A percentile compares a stretch with the other conserved stretches of the same genome.
phyloP scores from a whole-genome alignment of 352 stramenopile genomes.

The Phytopythium kandeliae region DNA sequence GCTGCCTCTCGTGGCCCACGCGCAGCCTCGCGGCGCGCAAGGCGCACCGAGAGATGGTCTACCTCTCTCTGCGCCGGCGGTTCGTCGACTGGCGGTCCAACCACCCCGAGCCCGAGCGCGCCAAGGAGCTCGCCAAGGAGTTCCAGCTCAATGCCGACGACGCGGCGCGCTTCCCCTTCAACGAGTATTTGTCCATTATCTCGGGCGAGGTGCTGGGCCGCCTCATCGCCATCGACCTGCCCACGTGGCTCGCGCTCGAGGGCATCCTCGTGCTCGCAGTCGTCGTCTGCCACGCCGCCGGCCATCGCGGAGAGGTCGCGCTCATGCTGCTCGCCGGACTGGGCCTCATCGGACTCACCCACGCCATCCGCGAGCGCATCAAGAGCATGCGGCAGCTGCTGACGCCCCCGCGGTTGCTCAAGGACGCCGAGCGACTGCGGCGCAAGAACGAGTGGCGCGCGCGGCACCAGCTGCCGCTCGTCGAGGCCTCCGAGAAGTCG shows the following conservation, averaged over 20 bases:
- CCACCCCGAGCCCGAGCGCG: constrained; percentile 41
- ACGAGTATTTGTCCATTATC: constrained; percentile 75
- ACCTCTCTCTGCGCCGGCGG: constrained; percentile 48
- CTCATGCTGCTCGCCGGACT: constrained; percentile 33
- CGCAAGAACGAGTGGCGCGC: constrained; percentile 46
- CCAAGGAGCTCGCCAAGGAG: constrained; percentile 39
- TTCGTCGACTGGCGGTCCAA: constrained; percentile 75
- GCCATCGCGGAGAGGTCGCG: constrained; percentile 29
- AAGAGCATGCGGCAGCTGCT: constrained; percentile 42
- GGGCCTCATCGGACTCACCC: constrained; percentile 37
- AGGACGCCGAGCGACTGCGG: constrained; percentile 57
- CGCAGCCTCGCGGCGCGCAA: constrained; percentile 26
- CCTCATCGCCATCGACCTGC: constrained; percentile 66
- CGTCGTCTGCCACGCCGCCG: constrained; percentile 34
- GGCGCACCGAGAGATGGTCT: constrained; percentile 52
- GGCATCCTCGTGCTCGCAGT: constrained; percentile 41
- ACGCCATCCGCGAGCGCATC: constrained; percentile 42
- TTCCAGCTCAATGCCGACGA: constrained; percentile 50
- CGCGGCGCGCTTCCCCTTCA: constrained; percentile 52
- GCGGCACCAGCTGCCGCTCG: constrained; percentile 30
- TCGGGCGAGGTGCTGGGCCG: constrained; percentile 67
- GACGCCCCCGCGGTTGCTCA: constrained; percentile 43
- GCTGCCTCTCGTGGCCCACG: constrained; percentile 17
- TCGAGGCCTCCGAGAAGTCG: constrained; percentile 34
- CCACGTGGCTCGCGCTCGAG: constrained; percentile 62